Evolutionary conservation across 352 stramenopile genomes (phyloP), one percentile per base, ranked within the genome.

Genomic region (Hyaloperonospora arabidopsidis): DNA sequence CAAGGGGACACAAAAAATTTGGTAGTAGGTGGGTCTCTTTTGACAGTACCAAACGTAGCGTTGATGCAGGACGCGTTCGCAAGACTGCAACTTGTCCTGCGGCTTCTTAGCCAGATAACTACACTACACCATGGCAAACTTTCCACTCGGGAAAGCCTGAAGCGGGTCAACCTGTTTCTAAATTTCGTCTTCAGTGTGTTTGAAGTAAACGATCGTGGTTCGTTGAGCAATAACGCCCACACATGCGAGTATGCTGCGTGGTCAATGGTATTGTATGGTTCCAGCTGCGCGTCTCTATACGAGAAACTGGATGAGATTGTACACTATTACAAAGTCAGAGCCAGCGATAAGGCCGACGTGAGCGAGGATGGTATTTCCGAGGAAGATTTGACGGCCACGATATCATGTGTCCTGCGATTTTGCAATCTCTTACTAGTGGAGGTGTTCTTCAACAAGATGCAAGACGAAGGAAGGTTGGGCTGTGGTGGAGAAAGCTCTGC

Each of bases 241-340:
- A 63, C 54, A 11, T 72, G 51, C 0, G 64, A 81, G 19, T 66
- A 70, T 4, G 73, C 72, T 0, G 68, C 71, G 1, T 92, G 82
- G 82, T 57, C 81, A 6, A 76, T 83, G 38, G 78, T 85, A 12
- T 52, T 92, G 1, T 85, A 87, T 38, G 82, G 77, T 6, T 79
- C 82, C 0, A 77, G 70, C 36, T 90, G 82, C 48, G 88, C 76
- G 0, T 74, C 86, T 0, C 51, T 92, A 7, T 92, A 89, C 39
- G 82, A 92, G 36, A 92, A 92, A 28, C 55, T 92, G 17, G 82
- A 92, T 52, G 82, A 92, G 45, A 65, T 92, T 35, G 79, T 90
- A 17, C 74, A 88, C 35, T 59, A 80, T 21, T 88, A 73, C 59
- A 82, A 82, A 6, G 32, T 23, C 1, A 60, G 70, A 6, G 56